These are phyloP conservation scores for Ustilago sp. DNA, from an alignment of 1,284 basidiomycete genomes.

Conservation along the genomic window DNA sequence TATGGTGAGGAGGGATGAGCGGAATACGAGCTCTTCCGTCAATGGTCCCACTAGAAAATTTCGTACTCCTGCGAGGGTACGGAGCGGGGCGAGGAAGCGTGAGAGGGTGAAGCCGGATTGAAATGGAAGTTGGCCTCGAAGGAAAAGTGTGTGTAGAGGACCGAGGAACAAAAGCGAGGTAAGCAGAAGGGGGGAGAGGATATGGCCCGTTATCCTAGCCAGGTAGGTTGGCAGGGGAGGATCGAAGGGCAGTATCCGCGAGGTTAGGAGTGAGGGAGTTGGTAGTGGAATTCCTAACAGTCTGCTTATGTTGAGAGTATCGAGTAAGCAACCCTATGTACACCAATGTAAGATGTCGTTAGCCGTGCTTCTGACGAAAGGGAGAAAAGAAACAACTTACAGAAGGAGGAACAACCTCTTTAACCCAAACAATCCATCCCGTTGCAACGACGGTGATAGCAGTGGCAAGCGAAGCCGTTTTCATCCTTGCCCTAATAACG, in stretches of 20 bases:
- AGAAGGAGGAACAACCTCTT: conserved; percentile 12
- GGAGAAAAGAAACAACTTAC: conserved; percentile 20
- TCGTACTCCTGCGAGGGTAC: conserved; percentile 76
- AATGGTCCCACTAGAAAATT: conserved; percentile 86
- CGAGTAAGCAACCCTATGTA: conserved; percentile 26
- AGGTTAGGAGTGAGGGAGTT: conserved; percentile 40
- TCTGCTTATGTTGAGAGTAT: conserved; percentile 30
- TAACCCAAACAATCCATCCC: conserved; percentile 25
- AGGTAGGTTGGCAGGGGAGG: conserved; percentile 32
- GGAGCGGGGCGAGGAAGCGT: conserved; percentile 71
- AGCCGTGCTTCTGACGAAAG: no score
- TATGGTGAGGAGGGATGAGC: conserved; percentile 82
- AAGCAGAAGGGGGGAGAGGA: conserved; percentile 67
- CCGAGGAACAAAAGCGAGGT: conserved; percentile 85
- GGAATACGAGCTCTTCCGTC: conserved; percentile 92
- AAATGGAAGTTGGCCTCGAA: conserved; percentile 76
- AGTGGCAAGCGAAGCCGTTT: conserved; percentile 40
- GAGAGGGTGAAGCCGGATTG: conserved; percentile 70
- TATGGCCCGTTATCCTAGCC: conserved; percentile 2
- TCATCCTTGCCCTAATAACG: conserved; percentile 50
- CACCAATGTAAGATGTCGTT: neutral
- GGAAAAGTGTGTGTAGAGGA: conserved; percentile 78
- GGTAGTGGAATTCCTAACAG: conserved; percentile 57
- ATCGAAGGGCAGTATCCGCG: conserved; percentile 42
- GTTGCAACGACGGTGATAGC: conserved; percentile 21